Conservation (phyloP, 495 filamentous ascomycete species). For the Hyaloscypha bicolor region DNA sequence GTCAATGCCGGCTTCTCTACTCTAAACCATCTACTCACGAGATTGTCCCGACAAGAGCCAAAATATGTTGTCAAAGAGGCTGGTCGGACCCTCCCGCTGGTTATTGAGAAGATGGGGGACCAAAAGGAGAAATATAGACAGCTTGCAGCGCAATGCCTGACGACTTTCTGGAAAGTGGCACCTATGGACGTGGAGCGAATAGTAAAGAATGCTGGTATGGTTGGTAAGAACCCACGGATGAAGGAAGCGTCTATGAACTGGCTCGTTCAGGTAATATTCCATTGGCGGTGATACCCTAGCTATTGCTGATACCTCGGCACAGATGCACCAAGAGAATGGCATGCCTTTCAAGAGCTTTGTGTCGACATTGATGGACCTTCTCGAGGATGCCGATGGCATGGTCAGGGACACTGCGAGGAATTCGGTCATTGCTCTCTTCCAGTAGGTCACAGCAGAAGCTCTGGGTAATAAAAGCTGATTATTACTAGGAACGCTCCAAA, state of each 20-base stretch:
- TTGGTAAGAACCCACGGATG: slow-evolving; percentile 75
- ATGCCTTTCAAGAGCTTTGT: slow-evolving; percentile 83
- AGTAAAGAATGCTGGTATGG: slow-evolving; percentile 76
- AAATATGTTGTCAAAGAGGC: slow-evolving; percentile 66
- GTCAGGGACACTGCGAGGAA: slow-evolving; percentile 83
- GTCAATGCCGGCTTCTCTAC: slow-evolving; percentile 79
- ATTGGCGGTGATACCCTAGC: no score
- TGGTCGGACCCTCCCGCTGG: slow-evolving; percentile 64
- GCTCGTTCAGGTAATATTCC: slow-evolving; percentile 63
- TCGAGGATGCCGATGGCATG: slow-evolving; percentile 86
- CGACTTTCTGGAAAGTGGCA: slow-evolving; percentile 69
- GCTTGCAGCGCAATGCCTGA: slow-evolving; percentile 70
- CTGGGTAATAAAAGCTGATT: slow-evolving; percentile 12
- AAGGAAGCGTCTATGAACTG: slow-evolving; percentile 85
- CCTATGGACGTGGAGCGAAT: slow-evolving; percentile 74
- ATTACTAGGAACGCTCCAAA: slow-evolving; percentile 69
- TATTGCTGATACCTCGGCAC: slow-evolving; percentile 13
- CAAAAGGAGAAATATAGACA: slow-evolving; percentile 77
- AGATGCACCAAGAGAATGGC: slow-evolving; percentile 78
- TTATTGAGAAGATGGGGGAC: slow-evolving; percentile 87
- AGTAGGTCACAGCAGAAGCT: slow-evolving; percentile 46
- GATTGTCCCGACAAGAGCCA: slow-evolving; percentile 79
- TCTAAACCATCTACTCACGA: slow-evolving; percentile 80
- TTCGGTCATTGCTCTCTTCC: slow-evolving; percentile 82
- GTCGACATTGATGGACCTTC: slow-evolving; percentile 74